Conservation (phyloP, 768 basidiomycete genomes). For the Macrolepiota dolichaula region DNA sequence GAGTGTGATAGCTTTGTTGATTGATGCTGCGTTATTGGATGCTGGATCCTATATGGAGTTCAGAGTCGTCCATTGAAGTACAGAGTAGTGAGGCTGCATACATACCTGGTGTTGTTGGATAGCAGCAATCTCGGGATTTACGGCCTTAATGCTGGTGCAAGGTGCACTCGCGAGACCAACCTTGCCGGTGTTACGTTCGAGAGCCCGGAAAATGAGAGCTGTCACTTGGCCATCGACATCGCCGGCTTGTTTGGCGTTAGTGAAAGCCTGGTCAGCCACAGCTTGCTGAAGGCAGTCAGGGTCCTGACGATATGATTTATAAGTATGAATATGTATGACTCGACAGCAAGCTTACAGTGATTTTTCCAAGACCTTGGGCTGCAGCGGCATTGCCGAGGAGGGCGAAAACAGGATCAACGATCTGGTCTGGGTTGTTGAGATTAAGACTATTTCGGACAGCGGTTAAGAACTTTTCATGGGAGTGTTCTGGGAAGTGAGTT, state of each 20-base stretch:
- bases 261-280: slow-evolving; percentile 67
- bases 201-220: slow-evolving; percentile 59
- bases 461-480: slow-evolving; percentile 56
- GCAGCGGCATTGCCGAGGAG: slow-evolving; percentile 68
- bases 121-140: slow-evolving; percentile 65
- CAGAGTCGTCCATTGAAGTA: neutral
- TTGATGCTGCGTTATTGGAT: slow-evolving; percentile 48
- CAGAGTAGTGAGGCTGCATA: neutral
- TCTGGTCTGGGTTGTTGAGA: slow-evolving; percentile 56
- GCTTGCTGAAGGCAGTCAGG: slow-evolving; percentile 63
- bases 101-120: slow-evolving; percentile 56
- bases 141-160: slow-evolving; percentile 54
- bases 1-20: slow-evolving; percentile 63
- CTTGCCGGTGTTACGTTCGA: slow-evolving; percentile 61
- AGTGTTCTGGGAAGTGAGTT: slow-evolving; percentile 46
- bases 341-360: slow-evolving; percentile 35
- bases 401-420: slow-evolving; percentile 61
- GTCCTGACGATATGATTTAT: slow-evolving; percentile 31
- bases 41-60: slow-evolving; percentile 51
- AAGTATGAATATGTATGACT: neutral
- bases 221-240: slow-evolving; percentile 53
- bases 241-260: slow-evolving; percentile 63
- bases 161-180: slow-evolving; percentile 43
- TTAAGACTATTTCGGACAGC: slow-evolving; percentile 44
- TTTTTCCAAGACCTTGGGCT: slow-evolving; percentile 45